Evolutionary conservation across 257 asterid species (phyloP).

Genomic region (Buddleja alternifolia): DNA sequence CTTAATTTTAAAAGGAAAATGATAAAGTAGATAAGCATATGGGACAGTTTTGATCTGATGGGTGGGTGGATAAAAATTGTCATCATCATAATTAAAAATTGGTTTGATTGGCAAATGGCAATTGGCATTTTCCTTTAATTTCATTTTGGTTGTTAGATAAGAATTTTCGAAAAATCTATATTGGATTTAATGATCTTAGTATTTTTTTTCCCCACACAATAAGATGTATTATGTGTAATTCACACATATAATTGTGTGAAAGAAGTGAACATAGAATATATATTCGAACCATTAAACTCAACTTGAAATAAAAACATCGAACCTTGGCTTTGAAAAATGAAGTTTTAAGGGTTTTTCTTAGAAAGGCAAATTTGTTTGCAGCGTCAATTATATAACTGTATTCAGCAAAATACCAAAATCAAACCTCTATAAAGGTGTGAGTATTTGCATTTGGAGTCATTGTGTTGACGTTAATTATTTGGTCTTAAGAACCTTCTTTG

Average conservation of each 20-base stretch:
- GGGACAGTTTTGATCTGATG: not conserved
- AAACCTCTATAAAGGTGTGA: not conserved
- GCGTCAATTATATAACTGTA: not conserved
- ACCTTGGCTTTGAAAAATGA: not conserved
- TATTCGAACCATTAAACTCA: no score
- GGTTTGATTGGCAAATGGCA: not conserved
- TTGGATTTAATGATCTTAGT: no score
- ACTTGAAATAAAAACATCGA: no score
- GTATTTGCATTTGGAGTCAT: no score
- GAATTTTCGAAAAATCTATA: no score
- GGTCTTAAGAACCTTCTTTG: no score
- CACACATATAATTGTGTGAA: no score
- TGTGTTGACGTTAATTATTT: no score
- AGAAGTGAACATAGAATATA: no score
- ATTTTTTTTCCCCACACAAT: no score
- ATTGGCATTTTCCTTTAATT: not conserved
- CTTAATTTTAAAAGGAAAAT: not conserved
- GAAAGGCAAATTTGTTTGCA: not conserved
- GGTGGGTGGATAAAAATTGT: slow-evolving; percentile 10
- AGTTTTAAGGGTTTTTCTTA: not conserved
- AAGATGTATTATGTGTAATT: no score
- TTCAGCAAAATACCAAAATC: not conserved
- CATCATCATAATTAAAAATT: not conserved
- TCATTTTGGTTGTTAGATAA: not conserved
- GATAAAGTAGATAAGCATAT: not conserved